Base-by-base conservation (phyloP, 2,329 filamentous ascomycete species). In the Cephalotrichum gorgonifer region DNA sequence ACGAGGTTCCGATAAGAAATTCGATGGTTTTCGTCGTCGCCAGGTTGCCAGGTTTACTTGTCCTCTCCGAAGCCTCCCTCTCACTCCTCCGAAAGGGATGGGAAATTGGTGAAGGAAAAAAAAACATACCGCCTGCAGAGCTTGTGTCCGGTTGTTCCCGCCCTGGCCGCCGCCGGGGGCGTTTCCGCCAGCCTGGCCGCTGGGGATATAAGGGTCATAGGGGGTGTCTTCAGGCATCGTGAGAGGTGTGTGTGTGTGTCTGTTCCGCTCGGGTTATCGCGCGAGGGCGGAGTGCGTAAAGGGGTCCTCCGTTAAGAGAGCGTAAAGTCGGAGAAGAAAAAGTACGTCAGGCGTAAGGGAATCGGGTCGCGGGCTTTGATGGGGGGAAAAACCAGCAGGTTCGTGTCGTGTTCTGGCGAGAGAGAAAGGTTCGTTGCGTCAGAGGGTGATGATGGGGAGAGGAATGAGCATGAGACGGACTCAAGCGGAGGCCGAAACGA, bases 191-290 rank as follows among this genome's bases (percentile, higher is more conserved):
- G 35, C 6, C 67, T 76, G 74, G 68, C 81, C 81, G 64, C 78
- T 80, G 63, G 88, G 88, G 67, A 91, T 90, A 72, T 93, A 94
- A 55, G 88, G 88, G 70, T 94, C 88, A 70, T 94, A 94, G 57
- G 87, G 87, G 63, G 75, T 70, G 51, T 77, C 73, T 57, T 69
- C 70, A 57, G 76, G 68, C 76, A 79, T 79, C 59, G 55, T 68
- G 58, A 42, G 35, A 33, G 42, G 33, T 43, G n/a, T n/a, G n/a
- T n/a, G n/a, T n/a, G n/a, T n/a, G n/a, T n/a, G n/a, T n/a, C n/a
- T n/a, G n/a, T 30, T 44, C 30, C 43, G 15, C 23, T 25, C 17
- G 28, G 28, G 28, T 31, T 31, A 14, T 8, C 28, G 28, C 14
- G 28, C n/a, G n/a, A n/a, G n/a, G n/a, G n/a, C n/a, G n/a, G n/a